phyloP scores from a whole-genome alignment of 2,329 filamentous ascomycete species.

The Pleurostoma richardsiae region DNA sequence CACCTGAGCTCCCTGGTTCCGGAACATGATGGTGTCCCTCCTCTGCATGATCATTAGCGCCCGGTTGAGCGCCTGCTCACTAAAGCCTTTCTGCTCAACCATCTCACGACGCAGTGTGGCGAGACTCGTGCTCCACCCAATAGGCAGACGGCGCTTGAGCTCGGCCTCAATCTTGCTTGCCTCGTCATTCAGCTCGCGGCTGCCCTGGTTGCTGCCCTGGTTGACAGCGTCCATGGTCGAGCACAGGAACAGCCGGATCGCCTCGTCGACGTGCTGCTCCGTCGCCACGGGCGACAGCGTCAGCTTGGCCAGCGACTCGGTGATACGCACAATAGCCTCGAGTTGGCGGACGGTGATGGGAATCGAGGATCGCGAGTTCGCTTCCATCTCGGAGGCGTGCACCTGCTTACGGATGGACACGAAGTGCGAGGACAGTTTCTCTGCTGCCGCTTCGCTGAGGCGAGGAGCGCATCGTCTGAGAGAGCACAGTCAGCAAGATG shows the following conservation, averaged over 20 bases:
- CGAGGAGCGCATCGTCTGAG: slow-evolving; percentile 82
- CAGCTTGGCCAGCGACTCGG: slow-evolving; percentile 90
- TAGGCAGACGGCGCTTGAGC: slow-evolving; percentile 78
- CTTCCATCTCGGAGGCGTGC: slow-evolving; percentile 82
- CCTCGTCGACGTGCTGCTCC: slow-evolving; percentile 92
- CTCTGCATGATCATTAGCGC: slow-evolving; percentile 82
- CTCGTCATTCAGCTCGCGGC: slow-evolving; percentile 87
- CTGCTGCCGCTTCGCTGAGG: slow-evolving; percentile 82
- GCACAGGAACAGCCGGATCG: slow-evolving; percentile 92
- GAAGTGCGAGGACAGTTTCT: slow-evolving; percentile 95
- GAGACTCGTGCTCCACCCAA: slow-evolving; percentile 92
- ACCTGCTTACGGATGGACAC: slow-evolving; percentile 94
- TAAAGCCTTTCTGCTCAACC: slow-evolving; percentile 86
- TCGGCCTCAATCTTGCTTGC: slow-evolving; percentile 83
- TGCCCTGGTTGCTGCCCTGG: slow-evolving; percentile 77
- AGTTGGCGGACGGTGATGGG: slow-evolving; percentile 97
- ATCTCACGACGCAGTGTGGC: slow-evolving; percentile 84
- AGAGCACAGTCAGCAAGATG: not conserved
- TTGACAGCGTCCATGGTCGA: slow-evolving; percentile 98
- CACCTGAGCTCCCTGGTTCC: slow-evolving; percentile 70
- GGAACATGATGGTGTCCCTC: slow-evolving; percentile 79
- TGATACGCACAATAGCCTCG: slow-evolving; percentile 95
- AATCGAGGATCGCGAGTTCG: slow-evolving; percentile 86
- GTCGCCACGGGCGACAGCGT: slow-evolving; percentile 80
- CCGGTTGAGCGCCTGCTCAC: slow-evolving; percentile 77